Evolutionary conservation across 306 rosid species (phyloP).

Genomic region (Psophocarpus tetragonolobus): DNA sequence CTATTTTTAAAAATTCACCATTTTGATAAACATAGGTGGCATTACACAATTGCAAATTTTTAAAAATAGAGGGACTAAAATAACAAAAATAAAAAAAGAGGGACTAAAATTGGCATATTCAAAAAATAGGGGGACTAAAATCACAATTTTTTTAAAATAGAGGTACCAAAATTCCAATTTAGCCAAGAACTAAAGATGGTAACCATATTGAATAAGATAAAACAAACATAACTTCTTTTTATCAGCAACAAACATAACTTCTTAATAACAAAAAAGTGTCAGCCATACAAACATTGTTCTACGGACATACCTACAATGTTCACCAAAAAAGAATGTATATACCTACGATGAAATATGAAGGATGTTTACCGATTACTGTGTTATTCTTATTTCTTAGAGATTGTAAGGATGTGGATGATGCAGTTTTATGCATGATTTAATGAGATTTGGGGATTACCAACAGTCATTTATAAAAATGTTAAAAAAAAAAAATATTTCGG

Average conservation of each 20-base stretch:
- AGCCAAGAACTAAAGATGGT: not conserved
- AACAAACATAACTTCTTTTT: conserved; percentile 4
- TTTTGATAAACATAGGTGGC: no score
- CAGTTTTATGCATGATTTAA: not conserved
- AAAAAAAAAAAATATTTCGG: not conserved
- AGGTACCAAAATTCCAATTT: no score
- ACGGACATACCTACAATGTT: not conserved
- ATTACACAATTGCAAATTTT: no score
- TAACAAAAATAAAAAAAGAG: no score
- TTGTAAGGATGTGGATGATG: not conserved
- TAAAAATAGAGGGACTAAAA: no score
- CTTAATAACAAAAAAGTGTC: not conserved
- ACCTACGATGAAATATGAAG: not conserved
- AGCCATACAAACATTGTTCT: not conserved
- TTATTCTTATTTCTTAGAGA: not conserved
- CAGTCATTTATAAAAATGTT: not conserved
- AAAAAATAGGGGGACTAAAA: no score
- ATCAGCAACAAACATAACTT: not conserved
- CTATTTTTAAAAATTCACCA: no score
- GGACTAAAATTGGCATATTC: no score
- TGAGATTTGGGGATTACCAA: not conserved
- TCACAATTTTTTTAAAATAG: no score
- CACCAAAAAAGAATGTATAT: no score
- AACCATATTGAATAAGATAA: not conserved
- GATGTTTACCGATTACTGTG: not conserved